A percentile compares a stretch with the other conserved stretches of the same genome.
phyloP scores from a whole-genome alignment of 257 asterid species.

The Primulina huaijiensis region DNA sequence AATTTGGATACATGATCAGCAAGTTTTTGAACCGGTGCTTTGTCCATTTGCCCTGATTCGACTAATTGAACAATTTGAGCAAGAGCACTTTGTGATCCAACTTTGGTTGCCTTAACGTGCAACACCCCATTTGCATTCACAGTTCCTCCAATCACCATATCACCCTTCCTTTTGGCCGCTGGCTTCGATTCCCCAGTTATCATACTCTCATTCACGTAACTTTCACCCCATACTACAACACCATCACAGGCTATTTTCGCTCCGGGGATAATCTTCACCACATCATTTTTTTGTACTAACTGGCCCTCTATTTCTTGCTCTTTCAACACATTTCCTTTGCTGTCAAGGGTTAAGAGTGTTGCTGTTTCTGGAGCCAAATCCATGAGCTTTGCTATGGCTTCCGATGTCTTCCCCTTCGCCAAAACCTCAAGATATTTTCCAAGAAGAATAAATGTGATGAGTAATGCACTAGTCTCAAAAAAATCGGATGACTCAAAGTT shows the following conservation, averaged over 20 bases:
- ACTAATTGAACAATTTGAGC: constrained; percentile 59
- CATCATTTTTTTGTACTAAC: constrained; percentile 57
- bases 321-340: constrained; percentile 38
- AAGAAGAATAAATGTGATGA: constrained; percentile 55
- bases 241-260: constrained; percentile 79
- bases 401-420: constrained; percentile 69
- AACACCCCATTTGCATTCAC: constrained; percentile 61
- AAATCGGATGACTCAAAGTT: constrained; percentile 48
- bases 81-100: constrained; percentile 74
- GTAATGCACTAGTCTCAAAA: constrained; percentile 71
- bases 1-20: constrained; percentile 56
- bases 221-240: constrained; percentile 58
- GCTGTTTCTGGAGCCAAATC: constrained; percentile 63
- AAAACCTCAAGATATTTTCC: constrained; percentile 66
- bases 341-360: constrained; percentile 35
- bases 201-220: constrained; percentile 69
- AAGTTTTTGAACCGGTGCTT: constrained; percentile 59
- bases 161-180: constrained; percentile 55
- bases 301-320: constrained; percentile 72
- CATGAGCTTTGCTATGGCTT: constrained; percentile 62
- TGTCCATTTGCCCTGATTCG: constrained; percentile 62
- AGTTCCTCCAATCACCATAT: constrained; percentile 71
- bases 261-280: constrained; percentile 63
- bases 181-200: constrained; percentile 74
- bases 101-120: constrained; percentile 56